These are phyloP conservation scores for Rhizoclosmatium sp. DNA, from an alignment of 192 early-diverging fungal species.

Conservation along the genomic window DNA sequence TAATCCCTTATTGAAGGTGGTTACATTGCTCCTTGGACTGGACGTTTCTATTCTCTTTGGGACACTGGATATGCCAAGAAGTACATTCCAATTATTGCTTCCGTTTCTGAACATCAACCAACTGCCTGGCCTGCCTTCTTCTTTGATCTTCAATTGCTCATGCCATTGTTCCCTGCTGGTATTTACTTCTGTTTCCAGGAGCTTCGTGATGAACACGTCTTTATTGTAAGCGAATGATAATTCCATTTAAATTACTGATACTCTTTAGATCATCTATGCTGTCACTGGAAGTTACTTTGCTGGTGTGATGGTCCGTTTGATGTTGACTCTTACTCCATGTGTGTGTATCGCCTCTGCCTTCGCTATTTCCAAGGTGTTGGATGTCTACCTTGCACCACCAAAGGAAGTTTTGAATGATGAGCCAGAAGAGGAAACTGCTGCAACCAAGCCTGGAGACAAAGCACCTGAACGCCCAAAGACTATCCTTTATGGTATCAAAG, in stretches of 20 bases:
- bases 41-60: constrained; percentile 99
- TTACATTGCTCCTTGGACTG: constrained; percentile 97
- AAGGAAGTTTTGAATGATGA: constrained; percentile 33
- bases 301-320: constrained; percentile 99
- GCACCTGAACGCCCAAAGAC: constrained; percentile 8
- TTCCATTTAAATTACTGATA: not conserved
- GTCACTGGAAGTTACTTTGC: constrained; percentile 99
- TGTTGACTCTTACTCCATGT: constrained; percentile 97
- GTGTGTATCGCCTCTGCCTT: constrained; percentile 96
- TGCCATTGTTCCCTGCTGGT: constrained; percentile 96
- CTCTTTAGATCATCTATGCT: constrained; percentile 83
- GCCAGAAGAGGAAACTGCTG: constrained; percentile 21
- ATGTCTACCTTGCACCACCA: constrained; percentile 75
- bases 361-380: constrained; percentile 85
- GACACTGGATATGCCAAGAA: constrained; percentile 99
- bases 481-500: constrained; percentile 17
- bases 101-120: constrained; percentile 99
- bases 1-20: constrained; percentile 53
- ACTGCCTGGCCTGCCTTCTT: constrained; percentile 99
- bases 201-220: constrained; percentile 96
- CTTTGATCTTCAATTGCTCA: constrained; percentile 97
- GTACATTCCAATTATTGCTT: constrained; percentile 99
- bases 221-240: constrained; percentile 61
- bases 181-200: constrained; percentile 96
- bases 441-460: constrained; percentile 26